Conservation (phyloP, 495 filamentous ascomycete genomes). For the Neurospora sp. region DNA sequence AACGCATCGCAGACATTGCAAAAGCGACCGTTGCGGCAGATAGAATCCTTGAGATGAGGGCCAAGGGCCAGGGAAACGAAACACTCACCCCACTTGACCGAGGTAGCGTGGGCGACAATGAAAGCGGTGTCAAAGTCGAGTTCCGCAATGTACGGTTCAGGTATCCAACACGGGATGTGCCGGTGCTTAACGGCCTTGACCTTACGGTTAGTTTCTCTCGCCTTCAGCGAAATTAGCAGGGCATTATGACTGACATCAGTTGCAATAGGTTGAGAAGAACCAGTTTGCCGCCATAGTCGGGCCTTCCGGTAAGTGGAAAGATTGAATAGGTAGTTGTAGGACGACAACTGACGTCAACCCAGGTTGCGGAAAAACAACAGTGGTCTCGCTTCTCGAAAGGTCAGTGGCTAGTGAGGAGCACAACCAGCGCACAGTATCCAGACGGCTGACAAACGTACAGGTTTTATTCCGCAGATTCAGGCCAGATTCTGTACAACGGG, state of each 20-base stretch:
- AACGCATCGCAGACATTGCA: conserved; percentile 36
- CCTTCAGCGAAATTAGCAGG: no score
- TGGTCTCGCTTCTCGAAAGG: conserved; percentile 55
- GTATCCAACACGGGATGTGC: conserved; percentile 45
- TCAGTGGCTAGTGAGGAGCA: conserved; percentile 4
- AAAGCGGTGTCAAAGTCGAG: conserved; percentile 43
- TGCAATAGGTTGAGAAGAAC: conserved; percentile 45
- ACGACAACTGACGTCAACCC: conserved; percentile 9
- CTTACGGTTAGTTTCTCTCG: conserved; percentile 29
- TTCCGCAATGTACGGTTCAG: conserved; percentile 49
- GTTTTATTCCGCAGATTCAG: conserved; percentile 45
- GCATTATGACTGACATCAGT: not conserved
- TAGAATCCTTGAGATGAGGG: conserved; percentile 41
- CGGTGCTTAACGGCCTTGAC: conserved; percentile 40
- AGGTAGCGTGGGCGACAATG: conserved; percentile 25
- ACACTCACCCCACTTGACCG: conserved; percentile 18
- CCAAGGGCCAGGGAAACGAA: conserved; percentile 15
- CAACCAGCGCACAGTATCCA: not conserved
- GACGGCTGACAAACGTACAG: conserved; percentile 15
- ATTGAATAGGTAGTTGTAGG: conserved; percentile 30
- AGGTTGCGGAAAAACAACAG: conserved; percentile 66
- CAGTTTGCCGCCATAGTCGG: conserved; percentile 61
- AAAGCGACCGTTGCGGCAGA: conserved; percentile 48
- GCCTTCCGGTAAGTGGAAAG: conserved; percentile 26
- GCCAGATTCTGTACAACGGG: conserved; percentile 41